Evolutionary conservation across 2,329 filamentous ascomycete species (phyloP).

Genomic region (Colletotrichum zoysiae): DNA sequence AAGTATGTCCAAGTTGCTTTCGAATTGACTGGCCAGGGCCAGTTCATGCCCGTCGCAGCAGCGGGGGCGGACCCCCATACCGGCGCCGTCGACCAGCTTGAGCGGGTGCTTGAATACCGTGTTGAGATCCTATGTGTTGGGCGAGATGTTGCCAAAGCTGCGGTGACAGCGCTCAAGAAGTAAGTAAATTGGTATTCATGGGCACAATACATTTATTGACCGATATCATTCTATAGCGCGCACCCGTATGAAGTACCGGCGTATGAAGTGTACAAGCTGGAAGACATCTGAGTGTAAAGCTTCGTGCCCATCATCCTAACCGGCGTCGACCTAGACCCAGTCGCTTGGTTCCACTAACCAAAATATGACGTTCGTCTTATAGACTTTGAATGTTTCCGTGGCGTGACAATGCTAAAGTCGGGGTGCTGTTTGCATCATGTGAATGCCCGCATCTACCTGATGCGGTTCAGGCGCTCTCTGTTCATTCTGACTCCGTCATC

Average conservation of each 20-base stretch:
- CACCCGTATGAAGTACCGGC: conserved; percentile 48
- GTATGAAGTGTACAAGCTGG: conserved; percentile 48
- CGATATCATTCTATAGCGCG: conserved; percentile 27
- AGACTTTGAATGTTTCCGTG: too few relatives aligned
- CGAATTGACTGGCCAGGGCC: conserved; percentile 55
- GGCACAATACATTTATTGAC: too few relatives aligned
- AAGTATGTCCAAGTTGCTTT: conserved; percentile 47
- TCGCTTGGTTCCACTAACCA: too few relatives aligned
- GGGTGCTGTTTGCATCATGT: too few relatives aligned
- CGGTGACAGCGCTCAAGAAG: conserved; percentile 63
- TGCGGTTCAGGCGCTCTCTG: conserved; percentile 76
- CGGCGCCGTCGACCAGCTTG: conserved; percentile 57
- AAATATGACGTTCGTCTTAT: too few relatives aligned
- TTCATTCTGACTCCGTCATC: conserved; percentile 87
- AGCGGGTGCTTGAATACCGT: conserved; percentile 60
- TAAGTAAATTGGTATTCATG: too few relatives aligned
- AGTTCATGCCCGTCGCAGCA: conserved; percentile 58
- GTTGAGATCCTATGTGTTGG: conserved; percentile 62
- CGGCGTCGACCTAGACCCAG: too few relatives aligned
- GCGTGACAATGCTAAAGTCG: too few relatives aligned
- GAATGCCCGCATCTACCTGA: conserved; percentile 52
- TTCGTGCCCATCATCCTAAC: too few relatives aligned
- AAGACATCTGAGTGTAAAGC: conserved; percentile 41
- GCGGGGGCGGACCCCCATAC: conserved; percentile 60
- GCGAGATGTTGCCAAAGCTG: conserved; percentile 54